Base-by-base conservation (phyloP, 2,329 filamentous ascomycete species). In the Ascosphaera apis region DNA sequence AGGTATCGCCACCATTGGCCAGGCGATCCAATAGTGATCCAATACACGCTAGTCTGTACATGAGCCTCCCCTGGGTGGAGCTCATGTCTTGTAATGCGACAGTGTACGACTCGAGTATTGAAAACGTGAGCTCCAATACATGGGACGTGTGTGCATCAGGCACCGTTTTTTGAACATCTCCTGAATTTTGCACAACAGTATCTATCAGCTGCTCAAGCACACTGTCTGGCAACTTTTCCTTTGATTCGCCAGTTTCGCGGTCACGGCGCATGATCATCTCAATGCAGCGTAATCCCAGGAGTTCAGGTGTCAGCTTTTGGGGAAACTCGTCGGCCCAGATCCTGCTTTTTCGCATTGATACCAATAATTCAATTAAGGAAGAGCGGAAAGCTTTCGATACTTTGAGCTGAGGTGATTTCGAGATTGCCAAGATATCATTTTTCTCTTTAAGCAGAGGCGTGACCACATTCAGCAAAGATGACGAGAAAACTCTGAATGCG, bases 71-170 rank as follows among this genome's bases (percentile, higher is more conserved):
- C 18, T 54, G 43, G 5, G 46, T 45, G 19, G 44, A n/a, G 18
- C 44, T 43, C 19, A 51, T 43, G 5, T 45, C 41, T n/a, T 40
- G 46, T 4, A 47, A 42, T 18, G 49, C 43, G 15, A 50, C 44
- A 11, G 52, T 54, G 36, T 54, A 54, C 15, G 47, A 47, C 39
- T 60, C 56, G 30, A 60, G 38, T 15, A 58, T 50, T 8, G 53
- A 53, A 31, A 58, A 48, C 16, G 45, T 44, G 17, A 48, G 39
- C 31, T 43, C 41, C 18, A 55, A 35, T 4, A 48, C 36, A 15
- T 47, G 42, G 23, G 46, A 49, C 21, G 40, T 34, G n/a, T 47
- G 39, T 3, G 36, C 25, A 11, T 34, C n/a, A 19, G 32, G 12
- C 39, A 15, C 30, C 30, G 31, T 13, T 15, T 37, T 13, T 34